Conservation (phyloP, 2,329 filamentous ascomycete species). For the Chalara sp. region DNA sequence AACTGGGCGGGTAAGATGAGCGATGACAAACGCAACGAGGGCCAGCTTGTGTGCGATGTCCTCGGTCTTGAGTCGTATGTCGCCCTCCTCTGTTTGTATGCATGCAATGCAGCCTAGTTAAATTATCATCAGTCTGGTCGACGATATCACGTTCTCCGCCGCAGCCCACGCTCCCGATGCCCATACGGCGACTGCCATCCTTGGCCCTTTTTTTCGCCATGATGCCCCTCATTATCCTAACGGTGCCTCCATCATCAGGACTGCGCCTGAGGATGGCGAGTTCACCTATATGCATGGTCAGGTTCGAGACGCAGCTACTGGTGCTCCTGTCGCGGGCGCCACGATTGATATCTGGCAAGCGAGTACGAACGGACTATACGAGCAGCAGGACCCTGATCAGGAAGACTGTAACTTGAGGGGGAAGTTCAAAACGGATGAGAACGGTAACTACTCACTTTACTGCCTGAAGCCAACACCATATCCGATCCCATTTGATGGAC, state of each 20-base stretch:
- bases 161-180: slow-evolving; percentile 34
- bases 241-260: slow-evolving; percentile 46
- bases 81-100: background rate
- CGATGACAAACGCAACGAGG: slow-evolving; percentile 54
- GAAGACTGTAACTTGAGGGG: slow-evolving; percentile 55
- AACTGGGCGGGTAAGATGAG: slow-evolving; percentile 60
- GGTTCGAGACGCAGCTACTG: slow-evolving; percentile 46
- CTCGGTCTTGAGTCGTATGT: slow-evolving; percentile 53
- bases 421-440: slow-evolving; percentile 50
- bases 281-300: slow-evolving; percentile 50
- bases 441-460: slow-evolving; percentile 48
- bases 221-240: slow-evolving; percentile 49
- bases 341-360: slow-evolving; percentile 60
- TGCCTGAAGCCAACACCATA: slow-evolving; percentile 39
- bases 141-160: slow-evolving; percentile 22
- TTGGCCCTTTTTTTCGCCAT: slow-evolving; percentile 58
- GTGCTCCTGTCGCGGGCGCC: slow-evolving; percentile 48
- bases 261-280: slow-evolving; percentile 41
- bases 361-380: slow-evolving; percentile 49
- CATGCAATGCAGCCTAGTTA: background rate
- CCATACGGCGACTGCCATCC: slow-evolving; percentile 44
- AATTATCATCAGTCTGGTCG: slow-evolving; percentile 31
- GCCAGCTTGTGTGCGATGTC: slow-evolving; percentile 56
- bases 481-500: slow-evolving; percentile 32
- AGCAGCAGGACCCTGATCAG: slow-evolving; percentile 57